A percentile compares a stretch with the other conserved stretches of the same genome.
phyloP scores from a whole-genome alignment of 768 basidiomycete species.

The Sarcomyxa edulis region DNA sequence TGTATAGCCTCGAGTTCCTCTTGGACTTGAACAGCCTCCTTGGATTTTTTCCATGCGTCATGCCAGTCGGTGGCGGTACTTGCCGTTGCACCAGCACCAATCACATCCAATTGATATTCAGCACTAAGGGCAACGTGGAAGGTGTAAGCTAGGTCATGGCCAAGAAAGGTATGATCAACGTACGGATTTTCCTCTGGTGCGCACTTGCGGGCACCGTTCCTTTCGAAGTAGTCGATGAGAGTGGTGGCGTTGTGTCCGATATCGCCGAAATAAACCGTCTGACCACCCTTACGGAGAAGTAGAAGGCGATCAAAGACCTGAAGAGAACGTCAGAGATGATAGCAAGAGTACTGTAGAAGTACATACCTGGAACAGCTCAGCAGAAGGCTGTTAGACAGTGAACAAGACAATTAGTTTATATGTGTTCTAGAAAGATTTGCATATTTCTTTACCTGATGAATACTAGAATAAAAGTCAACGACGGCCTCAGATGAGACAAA shows the following conservation, averaged over 20 bases:
- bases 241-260: constrained; percentile 46
- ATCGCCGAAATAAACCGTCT: constrained; percentile 55
- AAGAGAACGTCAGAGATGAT: not conserved
- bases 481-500: not conserved
- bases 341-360: constrained; percentile 11
- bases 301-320: constrained; percentile 59
- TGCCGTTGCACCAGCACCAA: constrained; percentile 70
- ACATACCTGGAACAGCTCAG: constrained; percentile 35
- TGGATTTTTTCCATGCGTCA: constrained; percentile 13
- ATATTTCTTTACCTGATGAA: constrained; percentile 31
- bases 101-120: constrained; percentile 63
- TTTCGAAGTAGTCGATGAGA: constrained; percentile 58
- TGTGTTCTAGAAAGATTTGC: not conserved
- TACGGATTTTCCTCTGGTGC: constrained; percentile 55
- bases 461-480: constrained; percentile 20
- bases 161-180: constrained; percentile 5
- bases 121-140: constrained; percentile 33
- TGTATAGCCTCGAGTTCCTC: constrained; percentile 44
- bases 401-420: not conserved
- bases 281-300: constrained; percentile 58
- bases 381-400: constrained; percentile 24
- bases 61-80: constrained; percentile 51
- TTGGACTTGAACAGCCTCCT: constrained; percentile 6
- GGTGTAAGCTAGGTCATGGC: constrained; percentile 7
- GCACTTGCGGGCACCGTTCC: constrained; percentile 48